phyloP scores from a whole-genome alignment of 2,329 filamentous ascomycete species.

The Ceratocystis papillata region DNA sequence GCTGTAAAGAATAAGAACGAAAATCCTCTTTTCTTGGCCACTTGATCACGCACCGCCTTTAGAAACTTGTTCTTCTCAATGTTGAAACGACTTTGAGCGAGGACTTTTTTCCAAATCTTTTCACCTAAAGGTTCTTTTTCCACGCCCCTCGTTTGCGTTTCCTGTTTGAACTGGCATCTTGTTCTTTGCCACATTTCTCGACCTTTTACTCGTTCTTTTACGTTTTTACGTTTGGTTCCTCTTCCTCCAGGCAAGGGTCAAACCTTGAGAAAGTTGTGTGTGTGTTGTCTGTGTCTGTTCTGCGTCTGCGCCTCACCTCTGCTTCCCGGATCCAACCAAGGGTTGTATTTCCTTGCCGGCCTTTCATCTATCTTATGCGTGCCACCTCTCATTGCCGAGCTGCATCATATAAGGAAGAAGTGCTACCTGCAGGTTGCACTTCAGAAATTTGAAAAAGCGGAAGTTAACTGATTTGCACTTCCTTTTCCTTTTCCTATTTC shows the following conservation, averaged over 20 bases:
- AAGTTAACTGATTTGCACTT: constrained; percentile 8
- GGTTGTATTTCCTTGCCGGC: constrained; percentile 2
- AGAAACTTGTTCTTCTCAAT: constrained; percentile 12
- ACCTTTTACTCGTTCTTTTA: constrained; percentile 9
- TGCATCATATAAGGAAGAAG: constrained; percentile 12
- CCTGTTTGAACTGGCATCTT: neutral
- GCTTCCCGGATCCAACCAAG: constrained; percentile 7
- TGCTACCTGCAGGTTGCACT: neutral
- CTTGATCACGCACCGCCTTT: constrained; percentile 12
- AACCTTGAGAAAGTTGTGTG: neutral
- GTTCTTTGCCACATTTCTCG: constrained; percentile 7
- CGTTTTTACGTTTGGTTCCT: neutral
- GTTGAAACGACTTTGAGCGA: neutral
- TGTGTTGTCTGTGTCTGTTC: neutral
- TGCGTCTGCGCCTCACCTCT: constrained; percentile 5
- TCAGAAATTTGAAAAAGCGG: neutral
- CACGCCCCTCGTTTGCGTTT: constrained; percentile 7
- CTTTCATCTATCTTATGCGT: constrained; percentile 10
- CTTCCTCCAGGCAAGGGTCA: constrained; percentile 13
- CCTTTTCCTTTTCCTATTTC: neutral
- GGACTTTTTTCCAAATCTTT: neutral
- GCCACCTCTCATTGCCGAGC: constrained; percentile 8
- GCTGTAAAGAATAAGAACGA: neutral
- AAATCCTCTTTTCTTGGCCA: constrained; percentile 12
- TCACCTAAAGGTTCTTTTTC: neutral